Conservation (phyloP, 306 rosid species). For the Acacia melanoxylon region DNA sequence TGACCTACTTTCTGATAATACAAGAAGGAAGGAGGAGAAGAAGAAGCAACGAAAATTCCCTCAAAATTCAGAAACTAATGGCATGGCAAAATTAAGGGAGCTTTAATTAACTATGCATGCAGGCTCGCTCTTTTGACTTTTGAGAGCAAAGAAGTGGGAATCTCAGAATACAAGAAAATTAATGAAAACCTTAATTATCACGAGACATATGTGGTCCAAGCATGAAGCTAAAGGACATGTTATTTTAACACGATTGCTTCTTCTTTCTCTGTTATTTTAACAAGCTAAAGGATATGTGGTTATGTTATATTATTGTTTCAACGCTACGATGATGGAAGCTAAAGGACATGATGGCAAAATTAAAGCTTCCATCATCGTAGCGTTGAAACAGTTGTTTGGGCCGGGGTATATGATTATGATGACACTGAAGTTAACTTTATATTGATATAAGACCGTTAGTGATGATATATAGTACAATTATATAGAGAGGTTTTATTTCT, state of each 20-base stretch:
- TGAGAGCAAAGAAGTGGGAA: background rate
- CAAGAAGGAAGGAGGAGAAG: background rate
- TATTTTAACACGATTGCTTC: background rate
- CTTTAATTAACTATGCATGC: background rate
- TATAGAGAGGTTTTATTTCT: background rate
- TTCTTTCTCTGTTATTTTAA: background rate
- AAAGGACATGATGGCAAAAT: too few relatives aligned
- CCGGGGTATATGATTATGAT: conserved; percentile 14
- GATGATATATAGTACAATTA: background rate
- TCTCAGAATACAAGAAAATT: background rate
- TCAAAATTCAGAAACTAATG: background rate
- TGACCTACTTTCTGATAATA: background rate
- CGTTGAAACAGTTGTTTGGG: conserved; percentile 4
- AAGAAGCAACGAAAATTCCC: background rate
- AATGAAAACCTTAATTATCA: conserved; percentile 13
- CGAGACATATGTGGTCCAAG: conserved; percentile 10
- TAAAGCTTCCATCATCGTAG: background rate
- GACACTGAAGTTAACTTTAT: background rate
- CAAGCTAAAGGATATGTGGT: too few relatives aligned
- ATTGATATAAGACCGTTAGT: conserved; percentile 11
- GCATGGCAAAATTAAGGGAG: background rate
- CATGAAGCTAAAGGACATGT: background rate
- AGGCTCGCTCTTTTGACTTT: background rate
- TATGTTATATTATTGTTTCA: too few relatives aligned
- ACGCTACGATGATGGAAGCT: too few relatives aligned